Base-by-base conservation (phyloP, 768 basidiomycete genomes). In the Auriculariales sp. region DNA sequence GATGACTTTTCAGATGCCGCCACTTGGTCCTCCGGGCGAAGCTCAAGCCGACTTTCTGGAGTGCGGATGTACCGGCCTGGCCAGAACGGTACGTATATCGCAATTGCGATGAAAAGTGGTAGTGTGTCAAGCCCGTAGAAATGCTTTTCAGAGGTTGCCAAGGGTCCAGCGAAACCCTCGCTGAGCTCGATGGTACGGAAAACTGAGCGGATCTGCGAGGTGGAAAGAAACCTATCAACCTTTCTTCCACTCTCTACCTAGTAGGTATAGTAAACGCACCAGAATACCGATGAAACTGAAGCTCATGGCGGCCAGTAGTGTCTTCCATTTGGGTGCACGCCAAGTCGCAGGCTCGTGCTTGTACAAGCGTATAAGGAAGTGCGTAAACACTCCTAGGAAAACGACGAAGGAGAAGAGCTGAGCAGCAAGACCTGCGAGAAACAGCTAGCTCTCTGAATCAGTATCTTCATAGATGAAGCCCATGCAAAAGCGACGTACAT, bases 71-170 rank as follows among this genome's bases (percentile, higher is more conserved):
- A 44, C 39, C 39, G 5, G 2, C 79, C 78, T 3, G 81, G 83
- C 81, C 82, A 87, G 60, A 80, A 77, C 12, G 66, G 56, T 15
- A 73, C 64, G 55, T 80, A 83, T 12, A 75, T 64, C 0, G 61
- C 61, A 36, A 79, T 72, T 24, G 81, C 79, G 28, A 84, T 58
- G 52, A 79, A 71, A 6, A 84, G 67, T 6, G 82, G 83, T 3
- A 83, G 66, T 0, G 80, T 74, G 59, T 88, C 78, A 32, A 85
- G 66, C 1, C 64, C 73, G 58, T 83, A 87, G 61, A 87, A 83
- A 55, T 70, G 75, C 3, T 58, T 61, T 59, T 85, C 81, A 3
- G 71, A 72, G 2, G 70, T 77, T 4, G 75, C 70, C 17, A 85
- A 68, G 31, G 66, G 64, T 2, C 80, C 80, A 22, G 61, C 52